phyloP scores from a whole-genome alignment of 306 rosid species.

The Cercis canadensis region DNA sequence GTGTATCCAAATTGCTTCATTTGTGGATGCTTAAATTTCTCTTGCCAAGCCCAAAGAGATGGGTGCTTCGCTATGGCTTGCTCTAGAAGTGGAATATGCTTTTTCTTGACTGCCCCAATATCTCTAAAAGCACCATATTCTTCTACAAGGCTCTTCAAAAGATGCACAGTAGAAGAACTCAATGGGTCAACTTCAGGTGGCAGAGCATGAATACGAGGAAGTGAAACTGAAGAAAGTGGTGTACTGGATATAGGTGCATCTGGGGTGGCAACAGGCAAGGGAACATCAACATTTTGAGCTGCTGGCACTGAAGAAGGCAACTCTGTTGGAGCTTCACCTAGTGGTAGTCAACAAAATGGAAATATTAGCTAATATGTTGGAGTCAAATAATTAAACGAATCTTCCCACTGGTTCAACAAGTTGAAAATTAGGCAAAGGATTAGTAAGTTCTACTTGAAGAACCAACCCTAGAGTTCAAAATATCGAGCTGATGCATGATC shows the following conservation, averaged over 20 bases:
- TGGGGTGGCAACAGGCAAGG: no score
- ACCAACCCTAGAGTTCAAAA: not conserved
- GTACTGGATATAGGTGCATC: no score
- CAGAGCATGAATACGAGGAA: no score
- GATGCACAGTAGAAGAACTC: no score
- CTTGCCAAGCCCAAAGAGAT: not conserved
- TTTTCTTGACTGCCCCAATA: not conserved
- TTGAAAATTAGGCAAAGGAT: not conserved
- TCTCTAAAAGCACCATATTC: not conserved
- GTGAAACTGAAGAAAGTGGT: no score
- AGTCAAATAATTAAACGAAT: no score
- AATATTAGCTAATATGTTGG: no score
- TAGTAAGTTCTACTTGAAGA: not conserved
- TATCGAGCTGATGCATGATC: not conserved
- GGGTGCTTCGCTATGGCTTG: not conserved
- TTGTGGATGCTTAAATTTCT: not conserved
- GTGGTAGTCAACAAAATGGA: not conserved
- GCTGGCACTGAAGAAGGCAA: not conserved
- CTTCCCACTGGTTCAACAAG: no score
- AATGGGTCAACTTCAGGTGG: no score
- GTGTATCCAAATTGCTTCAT: not conserved
- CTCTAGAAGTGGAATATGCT: not conserved
- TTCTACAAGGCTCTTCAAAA: no score
- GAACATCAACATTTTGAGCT: no score
- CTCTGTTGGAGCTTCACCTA: no score